A percentile compares a stretch with the other conserved stretches of the same genome.
phyloP scores from a whole-genome alignment of 257 asterid genomes.

The Ballota nigra region DNA sequence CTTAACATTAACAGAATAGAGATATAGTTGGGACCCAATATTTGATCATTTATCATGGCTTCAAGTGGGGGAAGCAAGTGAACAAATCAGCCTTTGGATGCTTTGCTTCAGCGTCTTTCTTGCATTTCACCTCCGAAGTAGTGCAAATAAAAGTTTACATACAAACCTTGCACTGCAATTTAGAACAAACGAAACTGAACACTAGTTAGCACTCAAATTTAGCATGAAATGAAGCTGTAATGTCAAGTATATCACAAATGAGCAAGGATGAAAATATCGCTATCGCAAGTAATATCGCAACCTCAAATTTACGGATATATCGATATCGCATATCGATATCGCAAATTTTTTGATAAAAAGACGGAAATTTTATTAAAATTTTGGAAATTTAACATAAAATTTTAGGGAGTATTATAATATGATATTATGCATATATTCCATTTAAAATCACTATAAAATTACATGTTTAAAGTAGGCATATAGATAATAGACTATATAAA shows the following conservation, averaged over 20 bases:
- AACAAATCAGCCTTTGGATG: slow-evolving; percentile 69
- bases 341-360: no score
- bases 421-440: no score
- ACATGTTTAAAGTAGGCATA: no score
- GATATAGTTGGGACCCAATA: slow-evolving; percentile 28
- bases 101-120: slow-evolving; percentile 80
- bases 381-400: no score
- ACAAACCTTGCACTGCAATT: slow-evolving; percentile 80
- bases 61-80: slow-evolving; percentile 73
- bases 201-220: background rate
- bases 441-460: no score
- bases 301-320: no score
- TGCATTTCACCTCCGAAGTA: slow-evolving; percentile 84
- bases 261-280: no score
- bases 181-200: background rate
- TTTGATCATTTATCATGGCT: slow-evolving; percentile 38
- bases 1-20: slow-evolving; percentile 34
- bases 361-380: no score
- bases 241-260: background rate
- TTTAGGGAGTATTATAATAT: no score
- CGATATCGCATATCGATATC: no score
- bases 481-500: no score
- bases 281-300: no score
- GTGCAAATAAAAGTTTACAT: slow-evolving; percentile 90
- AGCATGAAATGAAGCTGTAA: background rate